phyloP scores from a whole-genome alignment of 805 yeast species.

The Ogataea kodamae region DNA sequence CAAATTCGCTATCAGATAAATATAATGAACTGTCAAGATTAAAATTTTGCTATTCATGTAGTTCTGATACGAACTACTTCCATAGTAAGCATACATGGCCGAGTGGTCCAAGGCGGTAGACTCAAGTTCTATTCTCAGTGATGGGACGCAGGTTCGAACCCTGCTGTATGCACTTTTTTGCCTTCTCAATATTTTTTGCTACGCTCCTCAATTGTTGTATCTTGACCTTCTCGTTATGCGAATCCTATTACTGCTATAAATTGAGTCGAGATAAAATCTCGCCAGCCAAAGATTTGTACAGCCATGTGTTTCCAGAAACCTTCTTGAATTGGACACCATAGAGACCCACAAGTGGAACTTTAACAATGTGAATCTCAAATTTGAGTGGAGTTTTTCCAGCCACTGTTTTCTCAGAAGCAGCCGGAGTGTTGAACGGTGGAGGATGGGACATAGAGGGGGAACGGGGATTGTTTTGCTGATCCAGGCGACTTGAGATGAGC shows the following conservation, averaged over 20 bases:
- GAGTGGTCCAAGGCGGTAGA: constrained; percentile 32
- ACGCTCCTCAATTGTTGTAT: background rate
- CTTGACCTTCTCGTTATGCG: background rate
- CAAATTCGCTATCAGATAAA: no score
- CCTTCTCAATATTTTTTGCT: constrained; percentile 2
- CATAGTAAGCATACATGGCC: constrained; percentile 27
- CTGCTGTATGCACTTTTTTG: constrained; percentile 28
- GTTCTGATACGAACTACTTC: background rate
- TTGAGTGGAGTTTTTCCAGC: constrained; percentile 59
- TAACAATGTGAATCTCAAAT: constrained; percentile 88
- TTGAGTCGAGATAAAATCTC: constrained; percentile 73
- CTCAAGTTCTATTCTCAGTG: constrained; percentile 32
- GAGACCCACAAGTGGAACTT: constrained; percentile 83
- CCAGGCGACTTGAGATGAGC: constrained; percentile 57
- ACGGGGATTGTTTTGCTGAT: constrained; percentile 37
- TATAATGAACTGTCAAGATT: background rate
- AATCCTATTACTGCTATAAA: constrained; percentile 35
- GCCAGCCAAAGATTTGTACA: constrained; percentile 86
- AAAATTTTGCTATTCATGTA: background rate
- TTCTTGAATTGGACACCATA: constrained; percentile 96
- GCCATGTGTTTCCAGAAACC: constrained; percentile 91
- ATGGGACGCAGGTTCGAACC: constrained; percentile 34
- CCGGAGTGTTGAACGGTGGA: constrained; percentile 8
- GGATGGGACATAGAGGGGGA: constrained; percentile 17
- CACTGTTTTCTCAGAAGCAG: constrained; percentile 12